Conservation (phyloP, 1,284 basidiomycete genomes). For the Vanrija sp. region DNA sequence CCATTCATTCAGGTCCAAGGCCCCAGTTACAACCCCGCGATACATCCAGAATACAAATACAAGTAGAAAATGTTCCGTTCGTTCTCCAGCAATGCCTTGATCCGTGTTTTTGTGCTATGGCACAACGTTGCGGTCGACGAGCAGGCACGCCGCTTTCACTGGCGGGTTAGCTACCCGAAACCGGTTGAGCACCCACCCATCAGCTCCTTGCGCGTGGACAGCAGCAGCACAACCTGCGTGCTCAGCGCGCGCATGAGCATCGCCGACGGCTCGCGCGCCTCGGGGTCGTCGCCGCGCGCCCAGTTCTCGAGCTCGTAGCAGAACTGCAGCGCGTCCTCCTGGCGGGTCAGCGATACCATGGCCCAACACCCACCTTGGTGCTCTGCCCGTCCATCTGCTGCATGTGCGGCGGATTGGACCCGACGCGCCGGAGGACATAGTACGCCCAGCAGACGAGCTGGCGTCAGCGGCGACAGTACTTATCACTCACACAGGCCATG, state of each 20-base stretch:
- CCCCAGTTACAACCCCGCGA: too few relatives aligned
- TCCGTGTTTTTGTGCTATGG: neutral
- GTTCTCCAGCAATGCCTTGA: too few relatives aligned
- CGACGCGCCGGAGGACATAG: neutral
- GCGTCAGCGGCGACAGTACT: neutral
- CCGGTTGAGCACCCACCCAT: neutral
- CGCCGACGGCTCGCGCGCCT: conserved; percentile 1
- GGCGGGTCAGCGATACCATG: neutral
- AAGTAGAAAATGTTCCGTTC: too few relatives aligned
- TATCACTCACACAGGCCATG: neutral
- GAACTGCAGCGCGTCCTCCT: conserved; percentile 5
- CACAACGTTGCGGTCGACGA: conserved; percentile 1
- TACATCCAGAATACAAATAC: too few relatives aligned
- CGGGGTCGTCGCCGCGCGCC: neutral
- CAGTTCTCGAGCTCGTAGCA: neutral
- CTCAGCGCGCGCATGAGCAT: conserved; percentile 4
- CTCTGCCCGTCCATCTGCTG: neutral
- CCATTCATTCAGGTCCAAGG: too few relatives aligned
- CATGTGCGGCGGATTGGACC: neutral
- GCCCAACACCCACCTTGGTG: neutral
- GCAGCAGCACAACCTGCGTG: conserved; percentile 3
- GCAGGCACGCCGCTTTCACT: conserved; percentile 1
- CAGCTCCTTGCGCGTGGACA: neutral
- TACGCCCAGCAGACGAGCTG: conserved; percentile 6
- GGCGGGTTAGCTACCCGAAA: neutral